Evolutionary conservation across 306 rosid species (phyloP).

Genomic region (Casuarina equisetifolia): DNA sequence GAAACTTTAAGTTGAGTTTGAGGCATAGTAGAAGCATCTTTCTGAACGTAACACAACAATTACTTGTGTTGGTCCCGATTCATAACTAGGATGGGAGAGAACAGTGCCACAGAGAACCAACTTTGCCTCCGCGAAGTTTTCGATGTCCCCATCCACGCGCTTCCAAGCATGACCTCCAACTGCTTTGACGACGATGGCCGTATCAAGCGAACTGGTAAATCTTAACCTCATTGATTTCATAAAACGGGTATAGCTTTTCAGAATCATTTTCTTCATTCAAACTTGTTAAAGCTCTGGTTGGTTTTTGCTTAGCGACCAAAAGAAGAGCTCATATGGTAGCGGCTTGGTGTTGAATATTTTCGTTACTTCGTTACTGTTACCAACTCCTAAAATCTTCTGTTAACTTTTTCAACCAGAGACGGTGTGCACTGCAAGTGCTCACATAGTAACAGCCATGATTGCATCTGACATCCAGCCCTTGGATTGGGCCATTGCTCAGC

Average conservation of each 20-base stretch:
- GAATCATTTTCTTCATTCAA: too few relatives aligned
- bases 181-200: constrained; percentile 82
- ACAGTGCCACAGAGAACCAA: constrained; percentile 26
- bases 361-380: neutral
- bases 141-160: constrained; percentile 43
- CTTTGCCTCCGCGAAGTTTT: constrained; percentile 48
- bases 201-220: constrained; percentile 70
- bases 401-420: constrained; percentile 46
- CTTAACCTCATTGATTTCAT: neutral
- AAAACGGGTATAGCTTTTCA: too few relatives aligned
- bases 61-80: constrained; percentile 14
- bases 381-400: too few relatives aligned
- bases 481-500: constrained; percentile 89
- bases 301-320: neutral
- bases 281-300: too few relatives aligned
- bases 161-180: constrained; percentile 60
- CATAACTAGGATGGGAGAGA: constrained; percentile 51
- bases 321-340: too few relatives aligned
- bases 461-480: constrained; percentile 80
- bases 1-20: too few relatives aligned
- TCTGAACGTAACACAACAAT: too few relatives aligned
- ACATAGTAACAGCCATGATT: constrained; percentile 80
- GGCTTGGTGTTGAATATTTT: neutral
- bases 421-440: constrained; percentile 79
- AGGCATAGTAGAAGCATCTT: too few relatives aligned